phyloP scores from a whole-genome alignment of 805 yeast species.

The Suhomyces sp. region DNA sequence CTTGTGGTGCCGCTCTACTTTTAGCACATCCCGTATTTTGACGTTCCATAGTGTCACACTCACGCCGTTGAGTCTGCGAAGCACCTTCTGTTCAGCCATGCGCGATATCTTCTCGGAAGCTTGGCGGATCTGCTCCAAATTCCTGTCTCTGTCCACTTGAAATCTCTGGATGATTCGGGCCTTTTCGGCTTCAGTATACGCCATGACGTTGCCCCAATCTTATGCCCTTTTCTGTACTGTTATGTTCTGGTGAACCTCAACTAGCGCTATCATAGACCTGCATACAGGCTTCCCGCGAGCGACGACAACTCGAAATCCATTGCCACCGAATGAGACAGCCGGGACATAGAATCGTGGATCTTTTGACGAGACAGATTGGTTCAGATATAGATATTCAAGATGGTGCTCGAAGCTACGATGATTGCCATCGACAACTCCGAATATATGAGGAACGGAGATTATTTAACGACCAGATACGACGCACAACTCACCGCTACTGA shows the following conservation, averaged over 20 bases:
- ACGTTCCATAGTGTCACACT: conserved; percentile 50
- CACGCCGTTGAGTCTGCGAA: conserved; percentile 44
- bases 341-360: background rate
- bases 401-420: conserved; percentile 97
- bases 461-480: conserved; percentile 79
- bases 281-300: background rate
- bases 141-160: conserved; percentile 18
- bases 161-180: conserved; percentile 30
- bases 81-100: conserved; percentile 34
- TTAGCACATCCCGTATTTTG: conserved; percentile 41
- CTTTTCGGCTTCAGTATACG: conserved; percentile 34
- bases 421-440: conserved; percentile 94
- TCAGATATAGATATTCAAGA: conserved; percentile 25
- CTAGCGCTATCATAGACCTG: background rate
- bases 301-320: background rate
- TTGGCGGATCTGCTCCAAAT: conserved; percentile 22
- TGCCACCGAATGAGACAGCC: background rate
- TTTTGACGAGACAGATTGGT: background rate
- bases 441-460: conserved; percentile 94
- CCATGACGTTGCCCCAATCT: background rate
- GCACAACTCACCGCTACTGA: conserved; percentile 92
- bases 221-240: background rate
- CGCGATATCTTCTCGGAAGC: conserved; percentile 21
- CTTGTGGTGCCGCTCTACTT: conserved; percentile 41
- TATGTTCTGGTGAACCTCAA: background rate